These are phyloP conservation scores for Phaffia tasmanica DNA, from an alignment of 768 basidiomycete species.

Conservation along the genomic window DNA sequence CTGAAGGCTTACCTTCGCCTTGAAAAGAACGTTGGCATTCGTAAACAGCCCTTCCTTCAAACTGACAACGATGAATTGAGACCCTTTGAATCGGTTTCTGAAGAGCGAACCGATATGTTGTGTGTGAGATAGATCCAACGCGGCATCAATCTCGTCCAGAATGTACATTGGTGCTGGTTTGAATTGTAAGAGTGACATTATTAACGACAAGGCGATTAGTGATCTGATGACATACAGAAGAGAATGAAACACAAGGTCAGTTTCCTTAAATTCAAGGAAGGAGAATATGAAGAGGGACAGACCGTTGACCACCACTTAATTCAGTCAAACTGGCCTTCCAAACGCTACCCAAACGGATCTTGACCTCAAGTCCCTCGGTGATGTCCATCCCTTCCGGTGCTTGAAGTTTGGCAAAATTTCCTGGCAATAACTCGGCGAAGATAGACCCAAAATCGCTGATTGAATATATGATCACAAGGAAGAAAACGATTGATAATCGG, in stretches of 20 bases:
- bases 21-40: conserved; percentile 68
- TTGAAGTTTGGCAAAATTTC: conserved; percentile 89
- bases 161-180: conserved; percentile 99
- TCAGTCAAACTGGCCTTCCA: conserved; percentile 99
- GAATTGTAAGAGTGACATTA: conserved; percentile 98
- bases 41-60: conserved; percentile 95
- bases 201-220: conserved; percentile 89
- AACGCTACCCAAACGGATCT: conserved; percentile 82
- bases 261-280: not conserved
- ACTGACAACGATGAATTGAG: conserved; percentile 95
- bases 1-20: conserved; percentile 21
- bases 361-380: conserved; percentile 92
- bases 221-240: conserved; percentile 48
- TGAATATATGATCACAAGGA: conserved; percentile 34
- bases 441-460: conserved; percentile 81
- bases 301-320: conserved; percentile 94
- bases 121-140: conserved; percentile 77
- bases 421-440: conserved; percentile 87
- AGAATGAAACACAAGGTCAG: not conserved
- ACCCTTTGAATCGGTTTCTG: conserved; percentile 90
- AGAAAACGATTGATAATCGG: not conserved
- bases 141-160: conserved; percentile 96
- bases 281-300: conserved; percentile 30
- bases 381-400: conserved; percentile 88
- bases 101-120: conserved; percentile 98